Evolutionary conservation across 164 flowering plant species (phyloP), one percentile per base, ranked within the genome.

Genomic region (Echeveria elegans): DNA sequence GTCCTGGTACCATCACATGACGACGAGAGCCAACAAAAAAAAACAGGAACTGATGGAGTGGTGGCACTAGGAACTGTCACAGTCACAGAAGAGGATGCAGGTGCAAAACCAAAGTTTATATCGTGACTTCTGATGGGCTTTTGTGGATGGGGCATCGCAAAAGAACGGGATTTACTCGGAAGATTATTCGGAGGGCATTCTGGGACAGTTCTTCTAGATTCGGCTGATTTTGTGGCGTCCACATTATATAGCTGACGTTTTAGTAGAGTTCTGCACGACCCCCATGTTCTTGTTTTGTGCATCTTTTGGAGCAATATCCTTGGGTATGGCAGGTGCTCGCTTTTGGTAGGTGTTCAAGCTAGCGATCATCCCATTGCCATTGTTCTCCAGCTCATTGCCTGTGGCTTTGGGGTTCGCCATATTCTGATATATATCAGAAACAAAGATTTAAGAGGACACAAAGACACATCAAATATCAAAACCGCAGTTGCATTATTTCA

Each of bases 41-140:
- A 56, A 56, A 56, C 32, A 26, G 61, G 61, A 63, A 63, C 66
- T 40, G 45, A 23, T 18, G 66, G 66, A n/a, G 24, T 37, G 26
- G 45, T n/a, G n/a, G n/a, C 26, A 36, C 45, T 6, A 4, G 66
- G 34, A 37, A 40, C 19, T n/a, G n/a, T n/a, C n/a, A n/a, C n/a
- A 21, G 26, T 34, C 47, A 63, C 16, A n/a, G 66, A 63, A 63
- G 18, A 61, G 38, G 64, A 11, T 29, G 47, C 41, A 23, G 41
- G 66, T 12, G 41, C 19, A 32, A 24, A 26, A 37, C 45, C 66
- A 63, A 63, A 63, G 26, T 47, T 63, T 63, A 40, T 24, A 63
- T 21, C 66, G n/a, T 63, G 66, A 16, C 12, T 40, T 41, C 30
- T 63, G 29, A 24, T 37, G 10, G 26, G 66, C 29, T 32, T 37